phyloP scores from a whole-genome alignment of 1,139 yeast species.

The Scheffersomyces parashehatae region DNA sequence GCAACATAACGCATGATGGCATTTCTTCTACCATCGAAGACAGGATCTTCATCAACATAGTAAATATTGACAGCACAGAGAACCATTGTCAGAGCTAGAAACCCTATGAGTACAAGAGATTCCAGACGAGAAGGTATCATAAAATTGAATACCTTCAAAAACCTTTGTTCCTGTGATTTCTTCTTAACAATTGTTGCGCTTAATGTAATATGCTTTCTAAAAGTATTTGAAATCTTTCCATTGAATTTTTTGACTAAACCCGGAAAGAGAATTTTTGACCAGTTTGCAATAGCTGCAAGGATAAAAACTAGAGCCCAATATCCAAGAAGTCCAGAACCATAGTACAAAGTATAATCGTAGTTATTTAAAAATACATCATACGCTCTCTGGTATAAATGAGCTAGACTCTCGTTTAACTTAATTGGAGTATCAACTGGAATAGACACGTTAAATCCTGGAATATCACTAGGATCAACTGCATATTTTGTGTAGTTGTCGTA shows the following conservation, averaged over 20 bases:
- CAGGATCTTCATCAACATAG: conserved; percentile 22
- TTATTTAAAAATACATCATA: conserved; percentile 34
- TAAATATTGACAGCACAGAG: conserved; percentile 16
- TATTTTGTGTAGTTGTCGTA: conserved; percentile 14
- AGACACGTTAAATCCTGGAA: conserved; percentile 22
- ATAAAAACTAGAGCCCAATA: background rate
- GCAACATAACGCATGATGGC: conserved; percentile 22
- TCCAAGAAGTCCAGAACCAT: conserved; percentile 40
- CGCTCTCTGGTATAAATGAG: conserved; percentile 16
- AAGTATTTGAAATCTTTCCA: conserved; percentile 22
- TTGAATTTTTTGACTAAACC: conserved; percentile 19
- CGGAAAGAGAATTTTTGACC: conserved; percentile 29
- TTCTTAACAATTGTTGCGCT: conserved; percentile 31
- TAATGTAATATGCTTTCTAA: conserved; percentile 30
- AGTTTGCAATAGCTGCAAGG: background rate
- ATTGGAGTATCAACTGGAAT: conserved; percentile 24
- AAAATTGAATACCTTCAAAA: conserved; percentile 19
- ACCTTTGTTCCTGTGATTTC: conserved; percentile 22
- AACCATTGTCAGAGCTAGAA: conserved; percentile 4
- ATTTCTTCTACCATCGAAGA: conserved; percentile 10
- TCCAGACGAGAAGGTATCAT: conserved; percentile 6
- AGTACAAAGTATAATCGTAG: conserved; percentile 39
- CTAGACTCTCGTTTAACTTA: conserved; percentile 13
- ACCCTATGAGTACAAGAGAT: conserved; percentile 14
- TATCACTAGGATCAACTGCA: conserved; percentile 20